Evolutionary conservation across 805 yeast genomes (phyloP), one percentile per base, ranked within the genome.

Genomic region (Candida gorgasii): DNA sequence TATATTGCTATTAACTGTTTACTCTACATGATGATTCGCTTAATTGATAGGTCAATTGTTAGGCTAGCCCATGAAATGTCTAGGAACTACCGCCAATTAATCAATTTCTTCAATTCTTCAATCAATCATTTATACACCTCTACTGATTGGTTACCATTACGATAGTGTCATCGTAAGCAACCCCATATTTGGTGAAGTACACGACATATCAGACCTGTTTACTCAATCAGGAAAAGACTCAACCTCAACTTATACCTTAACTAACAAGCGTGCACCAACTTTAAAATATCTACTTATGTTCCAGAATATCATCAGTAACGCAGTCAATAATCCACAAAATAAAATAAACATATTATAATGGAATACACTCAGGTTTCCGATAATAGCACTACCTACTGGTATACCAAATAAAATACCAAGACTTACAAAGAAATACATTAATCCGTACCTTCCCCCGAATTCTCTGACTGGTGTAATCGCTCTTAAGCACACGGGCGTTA

Each of bases 401-500:
- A 68, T 52, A 8, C 72, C 73, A 34, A 67, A 54, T 32, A 68
- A 52, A 38, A 62, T 60, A 3, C 67, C 68, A 15, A 59, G 43
- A 39, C 87, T 75, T 9, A 78, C 80, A 51, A 80, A 59, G 37
- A 79, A 79, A 57, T 81, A 83, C 46, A 81, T 74, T 12, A 87
- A 72, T 0, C 89, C 89, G 49, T 79, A 85, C 15, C 84, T 62
- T 47, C 78, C 80, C 14, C 90, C 90, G 56, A 83, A 84, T 42
- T 80, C 76, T 45, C 73, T 68, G 0, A 83, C 80, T 12, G 73
- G 74, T n/a, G 83, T 76, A 20, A 86, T 78, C 35, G 77, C 76
- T 0, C 86, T 77, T n/a, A 83, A 73, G 47, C 90, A 84, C 3
- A 79, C 81, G 0, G 92, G 89, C 0, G 85, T 76, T 38, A 85